Conservation (phyloP, 345 rosid genomes). For the Salix arbutifolia region DNA sequence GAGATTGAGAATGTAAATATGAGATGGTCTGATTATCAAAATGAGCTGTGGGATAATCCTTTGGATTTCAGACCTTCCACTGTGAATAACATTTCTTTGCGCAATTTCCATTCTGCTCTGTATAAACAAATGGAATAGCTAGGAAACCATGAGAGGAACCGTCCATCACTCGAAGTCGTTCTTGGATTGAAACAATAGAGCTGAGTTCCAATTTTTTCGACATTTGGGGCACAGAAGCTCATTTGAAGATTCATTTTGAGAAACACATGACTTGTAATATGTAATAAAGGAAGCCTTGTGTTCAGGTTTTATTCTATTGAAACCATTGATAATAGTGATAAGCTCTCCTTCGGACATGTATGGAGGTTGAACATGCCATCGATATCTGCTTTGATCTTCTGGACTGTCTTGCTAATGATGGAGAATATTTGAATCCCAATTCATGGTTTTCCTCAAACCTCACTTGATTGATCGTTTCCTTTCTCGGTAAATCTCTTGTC, state of each 20-base stretch:
- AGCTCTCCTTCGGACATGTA: no score
- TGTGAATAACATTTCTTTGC: conserved; percentile 58
- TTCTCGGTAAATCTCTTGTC: no score
- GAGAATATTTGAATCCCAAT: no score
- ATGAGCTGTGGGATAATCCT: conserved; percentile 61
- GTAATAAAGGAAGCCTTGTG: not conserved
- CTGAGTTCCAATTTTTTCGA: not conserved
- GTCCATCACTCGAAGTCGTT: not conserved
- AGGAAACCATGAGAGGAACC: not conserved
- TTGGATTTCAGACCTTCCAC: conserved; percentile 79
- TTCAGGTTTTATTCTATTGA: no score
- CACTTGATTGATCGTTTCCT: no score
- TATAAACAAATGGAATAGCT: conserved; percentile 12
- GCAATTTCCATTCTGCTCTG: conserved; percentile 59
- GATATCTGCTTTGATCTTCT: no score
- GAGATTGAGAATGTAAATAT: conserved; percentile 65
- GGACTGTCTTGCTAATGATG: no score
- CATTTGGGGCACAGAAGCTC: not conserved
- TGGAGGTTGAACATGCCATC: no score
- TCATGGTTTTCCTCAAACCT: no score
- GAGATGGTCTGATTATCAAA: conserved; percentile 52
- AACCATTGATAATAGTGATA: no score
- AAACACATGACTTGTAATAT: not conserved
- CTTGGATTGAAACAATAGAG: not conserved
- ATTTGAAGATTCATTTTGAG: not conserved